Conservation (phyloP, 192 early-diverging fungal genomes). For the Gamsiella multidivaricata region DNA sequence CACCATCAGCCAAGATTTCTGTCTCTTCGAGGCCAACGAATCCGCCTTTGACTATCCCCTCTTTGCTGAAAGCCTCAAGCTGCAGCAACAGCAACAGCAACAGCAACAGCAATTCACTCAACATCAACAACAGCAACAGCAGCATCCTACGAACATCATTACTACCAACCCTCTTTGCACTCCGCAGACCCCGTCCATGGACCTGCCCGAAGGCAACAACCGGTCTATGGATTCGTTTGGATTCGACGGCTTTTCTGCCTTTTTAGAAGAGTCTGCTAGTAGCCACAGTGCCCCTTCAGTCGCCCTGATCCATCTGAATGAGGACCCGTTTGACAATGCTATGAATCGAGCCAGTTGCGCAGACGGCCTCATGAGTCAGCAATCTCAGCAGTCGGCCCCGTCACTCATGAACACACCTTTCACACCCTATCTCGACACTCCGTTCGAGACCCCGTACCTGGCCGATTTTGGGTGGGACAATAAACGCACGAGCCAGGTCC, state of each 20-base stretch:
- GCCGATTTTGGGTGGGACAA: slow-evolving; percentile 8
- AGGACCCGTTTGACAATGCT: not conserved
- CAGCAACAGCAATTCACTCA: slow-evolving; percentile 19
- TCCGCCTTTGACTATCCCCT: slow-evolving; percentile 33
- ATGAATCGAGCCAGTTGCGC: not conserved
- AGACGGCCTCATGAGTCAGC: slow-evolving; percentile 1
- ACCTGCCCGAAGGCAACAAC: not conserved
- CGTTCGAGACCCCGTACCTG: slow-evolving; percentile 33
- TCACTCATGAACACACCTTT: slow-evolving; percentile 18
- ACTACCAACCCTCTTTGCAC: slow-evolving; percentile 15
- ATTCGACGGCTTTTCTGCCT: slow-evolving; percentile 18
- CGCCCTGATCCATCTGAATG: slow-evolving; percentile 4
- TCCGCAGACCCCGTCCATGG: slow-evolving; percentile 18
- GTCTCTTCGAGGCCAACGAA: slow-evolving; percentile 30
- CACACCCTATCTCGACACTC: slow-evolving; percentile 30
- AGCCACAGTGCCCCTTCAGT: not conserved
- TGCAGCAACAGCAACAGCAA: slow-evolving; percentile 16
- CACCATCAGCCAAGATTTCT: slow-evolving; percentile 29
- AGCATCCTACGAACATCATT: not conserved
- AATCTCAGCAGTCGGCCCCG: not conserved
- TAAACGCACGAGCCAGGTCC: slow-evolving; percentile 4
- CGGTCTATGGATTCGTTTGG: slow-evolving; percentile 8
- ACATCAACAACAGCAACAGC: not conserved
- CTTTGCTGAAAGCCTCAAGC: slow-evolving; percentile 17
- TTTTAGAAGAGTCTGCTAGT: slow-evolving; percentile 2